phyloP scores from a whole-genome alignment of 1,139 yeast genomes.

The Sugiyamaella xylanicola region DNA sequence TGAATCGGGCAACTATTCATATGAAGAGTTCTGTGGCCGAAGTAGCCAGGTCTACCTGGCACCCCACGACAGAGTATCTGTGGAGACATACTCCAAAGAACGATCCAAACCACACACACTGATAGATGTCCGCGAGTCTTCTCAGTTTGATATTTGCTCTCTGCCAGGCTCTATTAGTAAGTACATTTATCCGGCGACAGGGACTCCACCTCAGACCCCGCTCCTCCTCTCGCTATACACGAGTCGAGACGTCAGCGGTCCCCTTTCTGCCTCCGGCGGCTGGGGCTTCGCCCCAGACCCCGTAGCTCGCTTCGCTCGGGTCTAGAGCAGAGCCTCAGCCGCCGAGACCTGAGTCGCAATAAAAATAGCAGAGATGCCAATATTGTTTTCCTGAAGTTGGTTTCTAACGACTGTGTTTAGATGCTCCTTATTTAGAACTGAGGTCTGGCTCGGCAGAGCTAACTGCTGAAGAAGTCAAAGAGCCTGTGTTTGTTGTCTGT shows the following conservation, averaged over 20 bases:
- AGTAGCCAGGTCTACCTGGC: slow-evolving; percentile 45
- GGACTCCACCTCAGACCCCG: not conserved
- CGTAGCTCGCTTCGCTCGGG: not conserved
- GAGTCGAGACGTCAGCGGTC: not conserved
- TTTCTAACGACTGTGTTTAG: too few relatives aligned
- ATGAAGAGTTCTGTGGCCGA: slow-evolving; percentile 74
- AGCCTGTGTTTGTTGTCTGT: slow-evolving; percentile 58
- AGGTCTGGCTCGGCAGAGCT: slow-evolving; percentile 12
- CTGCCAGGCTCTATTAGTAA: slow-evolving; percentile 64
- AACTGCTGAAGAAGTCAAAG: slow-evolving; percentile 8
- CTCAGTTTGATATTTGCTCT: slow-evolving; percentile 69
- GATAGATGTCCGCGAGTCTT: slow-evolving; percentile 80
- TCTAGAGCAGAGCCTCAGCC: not conserved
- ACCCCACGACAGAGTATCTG: slow-evolving; percentile 56
- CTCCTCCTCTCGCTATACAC: not conserved
- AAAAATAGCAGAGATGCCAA: not conserved
- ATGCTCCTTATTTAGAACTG: slow-evolving; percentile 23
- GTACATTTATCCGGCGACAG: slow-evolving; percentile 43
- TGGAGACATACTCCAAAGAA: slow-evolving; percentile 29
- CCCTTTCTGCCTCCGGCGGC: too few relatives aligned
- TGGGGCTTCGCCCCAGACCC: not conserved
- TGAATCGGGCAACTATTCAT: slow-evolving; percentile 55
- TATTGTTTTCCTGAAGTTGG: not conserved
- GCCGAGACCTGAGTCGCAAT: not conserved
- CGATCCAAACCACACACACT: slow-evolving; percentile 42